Conservation (phyloP, 768 basidiomycete genomes). For the Amanita rubescens region DNA sequence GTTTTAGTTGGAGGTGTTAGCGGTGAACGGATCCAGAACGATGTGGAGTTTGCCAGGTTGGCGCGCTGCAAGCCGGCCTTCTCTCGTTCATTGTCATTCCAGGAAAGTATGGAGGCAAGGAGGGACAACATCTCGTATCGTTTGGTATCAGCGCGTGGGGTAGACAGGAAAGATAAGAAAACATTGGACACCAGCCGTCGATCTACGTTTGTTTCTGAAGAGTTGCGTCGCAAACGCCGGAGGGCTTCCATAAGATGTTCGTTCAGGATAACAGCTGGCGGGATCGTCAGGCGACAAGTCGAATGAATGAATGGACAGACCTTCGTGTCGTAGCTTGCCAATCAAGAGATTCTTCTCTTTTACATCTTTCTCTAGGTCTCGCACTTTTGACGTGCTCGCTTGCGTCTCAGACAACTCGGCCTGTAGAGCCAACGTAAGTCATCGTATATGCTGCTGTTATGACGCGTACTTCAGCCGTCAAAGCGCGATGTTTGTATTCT, state of each 20-base stretch:
- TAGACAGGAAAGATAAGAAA: constrained; percentile 81
- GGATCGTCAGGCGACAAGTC: background rate
- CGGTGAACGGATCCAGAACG: constrained; percentile 34
- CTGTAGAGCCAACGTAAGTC: constrained; percentile 28
- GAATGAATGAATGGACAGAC: constrained; percentile 31
- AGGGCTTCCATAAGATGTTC: constrained; percentile 97
- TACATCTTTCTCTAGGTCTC: constrained; percentile 79
- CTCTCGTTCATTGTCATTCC: constrained; percentile 88
- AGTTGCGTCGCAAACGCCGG: constrained; percentile 83
- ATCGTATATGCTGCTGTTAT: background rate
- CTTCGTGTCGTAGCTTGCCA: constrained; percentile 93
- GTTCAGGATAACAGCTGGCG: constrained; percentile 86
- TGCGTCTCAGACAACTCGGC: constrained; percentile 69
- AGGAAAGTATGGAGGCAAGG: constrained; percentile 83
- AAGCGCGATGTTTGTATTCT: constrained; percentile 85
- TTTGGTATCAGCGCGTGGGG: constrained; percentile 87
- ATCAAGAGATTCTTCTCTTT: constrained; percentile 95
- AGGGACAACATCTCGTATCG: constrained; percentile 95
- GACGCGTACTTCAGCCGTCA: constrained; percentile 73
- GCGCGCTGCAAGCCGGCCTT: constrained; percentile 79
- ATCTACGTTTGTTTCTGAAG: constrained; percentile 89
- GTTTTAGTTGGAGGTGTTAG: constrained; percentile 31
- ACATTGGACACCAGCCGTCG: constrained; percentile 92
- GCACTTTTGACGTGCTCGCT: constrained; percentile 55
- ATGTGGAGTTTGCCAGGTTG: constrained; percentile 17